Evolutionary conservation across 345 rosid genomes (phyloP).

Genomic region (Populus pruinosa): DNA sequence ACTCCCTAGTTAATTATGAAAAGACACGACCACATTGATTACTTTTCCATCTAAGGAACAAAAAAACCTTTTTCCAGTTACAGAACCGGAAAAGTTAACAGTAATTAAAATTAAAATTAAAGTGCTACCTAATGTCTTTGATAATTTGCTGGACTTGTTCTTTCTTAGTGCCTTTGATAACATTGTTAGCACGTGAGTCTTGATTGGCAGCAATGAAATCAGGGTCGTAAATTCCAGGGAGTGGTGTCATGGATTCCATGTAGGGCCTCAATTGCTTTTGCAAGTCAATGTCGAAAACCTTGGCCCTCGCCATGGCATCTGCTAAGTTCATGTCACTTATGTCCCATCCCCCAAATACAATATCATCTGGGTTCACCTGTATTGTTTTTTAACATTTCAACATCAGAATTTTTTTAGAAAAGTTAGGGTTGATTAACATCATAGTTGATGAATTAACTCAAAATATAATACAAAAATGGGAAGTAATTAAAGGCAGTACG

Average conservation of each 20-base stretch:
- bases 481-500: background rate
- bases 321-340: conserved; percentile 94
- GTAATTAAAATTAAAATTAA: background rate
- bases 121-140: conserved; percentile 75
- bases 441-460: background rate
- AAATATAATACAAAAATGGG: background rate
- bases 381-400: background rate
- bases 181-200: conserved; percentile 83
- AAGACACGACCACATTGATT: background rate
- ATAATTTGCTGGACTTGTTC: conserved; percentile 75
- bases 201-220: conserved; percentile 99
- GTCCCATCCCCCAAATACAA: conserved; percentile 99
- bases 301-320: conserved; percentile 95
- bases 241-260: conserved; percentile 93
- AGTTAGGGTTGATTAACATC: background rate
- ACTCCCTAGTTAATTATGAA: conserved; percentile 52
- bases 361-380: conserved; percentile 86
- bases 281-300: conserved; percentile 80
- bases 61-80: background rate
- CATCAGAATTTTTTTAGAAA: background rate
- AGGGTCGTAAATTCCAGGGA: conserved; percentile 80
- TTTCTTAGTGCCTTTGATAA: conserved; percentile 80
- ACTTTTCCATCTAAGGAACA: background rate
- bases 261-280: conserved; percentile 93
- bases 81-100: background rate